phyloP scores from a whole-genome alignment of 202 grass and related monocot species.

The Musa balbisiana region DNA sequence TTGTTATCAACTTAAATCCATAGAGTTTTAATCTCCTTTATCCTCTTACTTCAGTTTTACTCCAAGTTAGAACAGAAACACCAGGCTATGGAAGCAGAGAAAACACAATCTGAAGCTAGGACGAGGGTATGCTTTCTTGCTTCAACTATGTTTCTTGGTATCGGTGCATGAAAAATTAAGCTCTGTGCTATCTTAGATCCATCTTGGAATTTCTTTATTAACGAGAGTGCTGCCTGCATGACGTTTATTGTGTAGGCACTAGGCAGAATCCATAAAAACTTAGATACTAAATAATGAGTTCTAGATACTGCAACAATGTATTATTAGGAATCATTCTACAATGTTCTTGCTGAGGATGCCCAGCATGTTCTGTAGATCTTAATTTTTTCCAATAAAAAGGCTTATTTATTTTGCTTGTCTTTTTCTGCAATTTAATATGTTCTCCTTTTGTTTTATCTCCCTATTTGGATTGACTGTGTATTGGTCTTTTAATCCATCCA shows the following conservation, averaged over 20 bases:
- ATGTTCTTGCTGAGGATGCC: background rate
- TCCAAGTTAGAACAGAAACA: conserved; percentile 90
- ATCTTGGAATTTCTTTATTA: background rate
- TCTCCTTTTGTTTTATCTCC: background rate
- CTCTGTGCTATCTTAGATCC: background rate
- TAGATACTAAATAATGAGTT: no score
- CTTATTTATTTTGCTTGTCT: no score
- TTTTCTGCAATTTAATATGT: background rate
- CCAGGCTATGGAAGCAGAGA: conserved; percentile 76
- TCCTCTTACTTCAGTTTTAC: conserved; percentile 55
- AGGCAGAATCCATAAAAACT: background rate
- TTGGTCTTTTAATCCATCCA: background rate
- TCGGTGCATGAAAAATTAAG: background rate
- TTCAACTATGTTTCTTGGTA: background rate
- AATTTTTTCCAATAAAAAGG: no score
- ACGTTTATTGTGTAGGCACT: background rate
- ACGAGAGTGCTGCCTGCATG: no score
- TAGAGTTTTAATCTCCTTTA: conserved; percentile 2
- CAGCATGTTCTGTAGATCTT: background rate
- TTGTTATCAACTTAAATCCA: conserved; percentile 1
- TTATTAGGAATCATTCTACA: background rate
- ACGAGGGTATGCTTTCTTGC: conserved; percentile 41
- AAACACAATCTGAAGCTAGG: conserved; percentile 51
- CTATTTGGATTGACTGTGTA: background rate
- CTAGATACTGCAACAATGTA: background rate